Evolutionary conservation across 768 basidiomycete species (phyloP), one percentile per base, ranked within the genome.

Genomic region (Amanita fuliginea): DNA sequence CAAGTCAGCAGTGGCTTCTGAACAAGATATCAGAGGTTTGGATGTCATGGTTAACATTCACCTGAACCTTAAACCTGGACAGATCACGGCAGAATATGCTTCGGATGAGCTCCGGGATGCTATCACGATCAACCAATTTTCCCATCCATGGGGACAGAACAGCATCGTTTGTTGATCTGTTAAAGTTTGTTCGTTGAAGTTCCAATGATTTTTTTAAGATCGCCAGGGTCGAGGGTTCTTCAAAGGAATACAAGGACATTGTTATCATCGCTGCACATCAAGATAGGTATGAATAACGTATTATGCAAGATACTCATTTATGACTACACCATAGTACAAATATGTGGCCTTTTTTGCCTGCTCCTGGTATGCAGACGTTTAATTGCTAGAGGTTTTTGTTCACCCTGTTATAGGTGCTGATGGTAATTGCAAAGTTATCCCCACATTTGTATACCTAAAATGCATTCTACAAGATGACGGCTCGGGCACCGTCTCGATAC

Each of bases 131-230:
- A 67, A 71, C 21, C 89, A 90, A 62, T 91, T 92, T 57, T 49
- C 67, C 43, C 90, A 93, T 62, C 66, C 78, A 2, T 93, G 91
- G 92, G 83, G 82, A 8, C 93, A 96, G 71, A 83, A 86, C 63
- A 76, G 77, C 46, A 80, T 89, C 53, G 81, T 85, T 60, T 52
- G 80, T 62, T 32, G 37, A 35, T 24, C 18, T 48, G n/a, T 47
- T 22, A 36, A 21, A 14, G 16, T 39, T 47, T 37, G 39, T 18
- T 53, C 56, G 30, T 39, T 53, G 48, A 42, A 39, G 35, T 53
- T 56, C 22, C 55, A 42, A 44, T 33, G 45, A 41, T 37, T 34
- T 51, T n/a, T n/a, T 55, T 46, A 56, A 90, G 87, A 80, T 93
- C 56, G 73, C 80, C 42, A 76, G 77, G 59, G 85, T 93, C 60